Evolutionary conservation across 1,284 basidiomycete species (phyloP), one percentile per base, ranked within the genome.

Genomic region (Singerocomus rubriflavus): DNA sequence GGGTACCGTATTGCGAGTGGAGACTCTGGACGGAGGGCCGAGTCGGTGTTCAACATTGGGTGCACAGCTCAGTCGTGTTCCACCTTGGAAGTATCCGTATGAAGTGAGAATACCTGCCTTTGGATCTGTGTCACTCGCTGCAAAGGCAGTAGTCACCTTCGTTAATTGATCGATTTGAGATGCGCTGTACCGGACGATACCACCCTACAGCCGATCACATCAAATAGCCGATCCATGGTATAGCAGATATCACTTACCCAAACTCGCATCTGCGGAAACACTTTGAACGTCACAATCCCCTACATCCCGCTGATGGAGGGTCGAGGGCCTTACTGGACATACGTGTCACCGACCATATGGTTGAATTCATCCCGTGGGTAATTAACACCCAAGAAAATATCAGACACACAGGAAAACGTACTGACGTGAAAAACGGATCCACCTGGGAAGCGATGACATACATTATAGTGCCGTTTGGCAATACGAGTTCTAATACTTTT

Each of bases 261-360:
- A 47, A 85, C 76, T 59, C 78, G 60, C 2, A 71, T 71, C 63
- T 83, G 81, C 25, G 79, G 74, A 62, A 74, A 74, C 0, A 78
- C 71, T 54, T 75, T 72, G 27, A 85, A 55, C 0, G 81, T 84
- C 21, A 84, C 81, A 34, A 85, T 79, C 1, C 82, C 82, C 82
- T 85, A 29, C 16, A 25, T 52, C 32, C 29, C 46, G 40, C 41
- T n/a, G 35, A 25, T 27, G 48, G 36, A 38, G 33, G 14, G 32
- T 26, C 44, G 12, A 44, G 26, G 25, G 26, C 38, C 37, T 30
- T 41, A 29, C 42, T 25, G 5, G 29, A 43, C 21, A 50, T 48
- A 52, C 36, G 44, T 50, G 21, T 40, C 46, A 46, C 77, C 59
- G 55, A 81, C 81, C 57, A 82, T 84, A 63, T 84, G 84, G 57